Base-by-base conservation (phyloP, 176 grass and related monocot species). In the Themeda triandra region DNA sequence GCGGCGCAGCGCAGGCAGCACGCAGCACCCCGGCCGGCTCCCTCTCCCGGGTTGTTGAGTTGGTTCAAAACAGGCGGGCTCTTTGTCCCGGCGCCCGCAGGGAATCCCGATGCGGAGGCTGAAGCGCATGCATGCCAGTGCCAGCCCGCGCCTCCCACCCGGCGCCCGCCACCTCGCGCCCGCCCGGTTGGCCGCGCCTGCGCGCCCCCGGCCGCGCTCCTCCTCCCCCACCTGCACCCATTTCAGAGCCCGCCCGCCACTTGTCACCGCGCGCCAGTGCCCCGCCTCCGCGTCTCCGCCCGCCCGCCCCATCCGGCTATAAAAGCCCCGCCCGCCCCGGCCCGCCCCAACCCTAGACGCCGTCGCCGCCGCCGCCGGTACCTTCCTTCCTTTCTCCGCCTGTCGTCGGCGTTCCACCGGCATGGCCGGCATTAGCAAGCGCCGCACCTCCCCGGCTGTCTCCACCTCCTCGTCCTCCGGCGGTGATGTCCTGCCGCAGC, bases 301-400 rank as follows among this genome's bases (percentile, higher is more conserved):
- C 48, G 63, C 78, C 74, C 63, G 32, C 64, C 65, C 27, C 83
- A 37, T 66, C 83, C 80, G 33, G 73, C 75, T 87, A 90, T 90
- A 90, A 87, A 90, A 69, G 17, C 77, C 72, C 35, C 82, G 71
- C 86, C 82, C 25, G 77, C 85, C 77, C 39, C 25, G 77, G 82
- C 77, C 39, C 39, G 65, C 69, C 27, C 85, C 84, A 91, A 91
- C 89, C 89, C 89, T 91, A 91, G 89, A 41, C 76, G 82, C 42
- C 77, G 68, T 12, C 77, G 68, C 75, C 79, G 65, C 32, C 80
- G 73, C 65, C 28, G 44, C 73, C 83, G n/a, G n/a, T n/a, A n/a
- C n/a, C n/a, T n/a, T n/a, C n/a, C n/a, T n/a, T n/a, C n/a, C n/a
- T n/a, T n/a, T n/a, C 37, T 1, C 70, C 76, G 2, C 41, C 7